Conservation (phyloP, 495 filamentous ascomycete species). For the Hypomontagnella monticulosa region DNA sequence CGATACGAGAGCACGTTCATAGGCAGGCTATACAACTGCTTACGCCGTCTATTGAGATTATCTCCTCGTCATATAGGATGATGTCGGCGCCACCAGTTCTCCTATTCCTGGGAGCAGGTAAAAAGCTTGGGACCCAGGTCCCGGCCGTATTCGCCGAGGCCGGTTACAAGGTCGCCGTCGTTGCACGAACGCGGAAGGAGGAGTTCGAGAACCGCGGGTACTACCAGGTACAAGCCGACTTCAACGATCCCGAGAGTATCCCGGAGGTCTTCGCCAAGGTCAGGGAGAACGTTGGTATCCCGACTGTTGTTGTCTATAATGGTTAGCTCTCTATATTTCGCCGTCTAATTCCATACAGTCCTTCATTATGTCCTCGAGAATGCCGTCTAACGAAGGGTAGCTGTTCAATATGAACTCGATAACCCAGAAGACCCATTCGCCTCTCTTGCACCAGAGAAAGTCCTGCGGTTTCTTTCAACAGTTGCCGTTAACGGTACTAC, state of each 20-base stretch:
- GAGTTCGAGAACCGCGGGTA: constrained; percentile 22
- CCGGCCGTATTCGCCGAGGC: constrained; percentile 14
- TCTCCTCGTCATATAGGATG: neutral
- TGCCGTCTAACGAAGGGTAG: neutral
- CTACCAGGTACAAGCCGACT: constrained; percentile 22
- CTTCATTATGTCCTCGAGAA: neutral
- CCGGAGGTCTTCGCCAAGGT: constrained; percentile 22
- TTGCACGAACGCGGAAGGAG: constrained; percentile 8
- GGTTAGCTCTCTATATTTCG: neutral
- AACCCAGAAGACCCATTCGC: constrained; percentile 19
- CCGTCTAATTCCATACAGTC: neutral
- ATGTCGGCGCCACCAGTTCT: constrained; percentile 17
- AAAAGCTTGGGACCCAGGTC: constrained; percentile 10
- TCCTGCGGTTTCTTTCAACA: constrained; percentile 12
- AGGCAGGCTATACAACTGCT: neutral
- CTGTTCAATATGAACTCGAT: constrained; percentile 17
- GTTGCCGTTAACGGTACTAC: constrained; percentile 23
- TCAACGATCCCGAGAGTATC: constrained; percentile 17
- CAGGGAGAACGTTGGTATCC: constrained; percentile 14
- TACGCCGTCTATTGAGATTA: too few species aligned
- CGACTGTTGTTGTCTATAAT: constrained; percentile 20
- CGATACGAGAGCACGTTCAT: neutral
- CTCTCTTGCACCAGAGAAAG: constrained; percentile 20
- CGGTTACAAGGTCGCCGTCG: constrained; percentile 17
- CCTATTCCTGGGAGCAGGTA: constrained; percentile 19